Base-by-base conservation (phyloP, 2,329 filamentous ascomycete genomes). In the Fusarium papillatum region DNA sequence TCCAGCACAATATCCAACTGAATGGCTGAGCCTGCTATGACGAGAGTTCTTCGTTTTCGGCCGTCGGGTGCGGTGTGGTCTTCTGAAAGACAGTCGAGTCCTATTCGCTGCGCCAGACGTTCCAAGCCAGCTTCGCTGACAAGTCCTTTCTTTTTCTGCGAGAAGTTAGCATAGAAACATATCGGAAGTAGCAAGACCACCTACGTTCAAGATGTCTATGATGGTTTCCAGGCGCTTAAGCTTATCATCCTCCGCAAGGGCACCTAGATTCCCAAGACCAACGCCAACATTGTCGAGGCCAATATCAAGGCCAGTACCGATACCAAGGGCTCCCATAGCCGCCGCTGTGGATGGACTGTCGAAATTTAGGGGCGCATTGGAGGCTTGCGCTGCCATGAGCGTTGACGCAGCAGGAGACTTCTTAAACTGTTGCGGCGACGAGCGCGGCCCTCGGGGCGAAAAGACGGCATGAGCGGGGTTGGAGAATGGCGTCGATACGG, bases 91-190 rank as follows among this genome's bases (percentile, higher is more conserved):
- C 87, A 88, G 72, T 93, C 92, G 46, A 94, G 85, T n/a, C 93
- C 93, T 66, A 93, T 88, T 66, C 91, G 88, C 78, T 90, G 90
- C 11, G 92, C 93, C 36, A 96, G 85, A 66, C 93, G 88, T 81
- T 94, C 92, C n/a, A 97, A 87, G 4, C 93, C 93, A 36, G 93
- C 91, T 79, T 95, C 93, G 76, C 93, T 95, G 43, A 96, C 91
- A 48, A 92, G 85, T 6, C 93, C 93, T 73, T 90, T 90, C 77
- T 83, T 86, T 69, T 87, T 84, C 81, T 85, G 38, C 11, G 48
- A 26, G 41, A 9, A 55, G 59, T 78, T 64, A 75, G 76, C 19
- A 66, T 19, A 10, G 17, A 19, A 26, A 14, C 5, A 1, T 7
- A 26, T 9, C 14, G 22, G 2, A 7, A 46, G 24, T 22, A 29